Evolutionary conservation across 1,284 basidiomycete species (phyloP), one percentile per base, ranked within the genome.

Genomic region (Paramarasmius palmivorus): DNA sequence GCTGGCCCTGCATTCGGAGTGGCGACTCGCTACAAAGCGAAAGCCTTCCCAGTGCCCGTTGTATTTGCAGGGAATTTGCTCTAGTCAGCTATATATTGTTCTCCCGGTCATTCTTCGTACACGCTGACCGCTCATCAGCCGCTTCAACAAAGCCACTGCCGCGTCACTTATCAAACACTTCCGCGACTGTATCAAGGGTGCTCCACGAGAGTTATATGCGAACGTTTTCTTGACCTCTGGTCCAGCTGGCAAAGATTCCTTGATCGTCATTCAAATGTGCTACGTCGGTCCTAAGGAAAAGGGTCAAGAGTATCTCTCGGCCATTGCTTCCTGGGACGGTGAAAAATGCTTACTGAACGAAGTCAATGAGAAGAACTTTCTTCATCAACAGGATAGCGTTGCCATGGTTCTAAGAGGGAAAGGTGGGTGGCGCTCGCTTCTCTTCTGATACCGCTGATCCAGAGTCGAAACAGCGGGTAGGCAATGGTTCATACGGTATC

Each of bases 51-150:
- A 2, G 82, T 95, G 2, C 91, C 93, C 2, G 84, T 91, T 12
- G 92, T 95, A 2, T 95, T 91, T 61, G 92, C 93, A 14, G 93
- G 93, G 9, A 95, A 94, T 67, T 75, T 95, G 49, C 87, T 96
- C 61, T 96, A 92, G 91, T 93, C 61, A 64, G 84, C 66, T 36
- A 45, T 56, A 54, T 40, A 47, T 50, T 40, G 25, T 44, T 20
- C 22, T 51, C 23, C 42, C 52, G n/a, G n/a, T n/a, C 53, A 22
- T 41, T 22, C 3, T 15, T 47, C 44, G 6, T 6, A 5, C 15
- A 34, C 32, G 36, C 32, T 35, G 35, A 36, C 46, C 38, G 19
- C 52, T 53, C 48, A 48, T 44, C 61, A 93, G 92, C 68, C 88
- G 91, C 23, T 94, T 95, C 73, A 87, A 92, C 65, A 81, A 81